Conservation (phyloP, 179 eudicot species). For the Drosera spatulata region DNA sequence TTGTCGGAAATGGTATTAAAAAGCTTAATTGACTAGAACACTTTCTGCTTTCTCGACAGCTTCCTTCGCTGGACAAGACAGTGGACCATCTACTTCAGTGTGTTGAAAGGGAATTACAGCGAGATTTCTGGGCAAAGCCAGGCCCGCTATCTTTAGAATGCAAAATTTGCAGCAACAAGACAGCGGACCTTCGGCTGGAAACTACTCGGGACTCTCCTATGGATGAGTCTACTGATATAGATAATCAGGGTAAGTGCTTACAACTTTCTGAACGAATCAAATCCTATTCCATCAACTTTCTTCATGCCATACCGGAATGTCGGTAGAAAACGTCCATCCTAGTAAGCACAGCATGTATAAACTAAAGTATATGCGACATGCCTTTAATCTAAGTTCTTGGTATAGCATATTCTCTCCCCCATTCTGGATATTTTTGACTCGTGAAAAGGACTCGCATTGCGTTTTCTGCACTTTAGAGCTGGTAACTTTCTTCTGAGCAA, state of each 20-base stretch:
- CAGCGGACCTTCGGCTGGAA: conserved; percentile 9
- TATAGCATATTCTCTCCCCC: too few relatives aligned
- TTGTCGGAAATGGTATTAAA: too few relatives aligned
- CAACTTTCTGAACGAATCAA: background rate
- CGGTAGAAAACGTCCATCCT: too few relatives aligned
- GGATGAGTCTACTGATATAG: conserved; percentile 15
- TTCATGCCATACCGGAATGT: too few relatives aligned
- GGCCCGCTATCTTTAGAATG: conserved; percentile 23
- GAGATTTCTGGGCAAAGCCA: conserved; percentile 23
- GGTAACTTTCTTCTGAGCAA: background rate
- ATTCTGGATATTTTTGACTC: too few relatives aligned
- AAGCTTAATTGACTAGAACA: background rate
- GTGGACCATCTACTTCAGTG: conserved; percentile 52
- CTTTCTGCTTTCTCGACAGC: conserved; percentile 23
- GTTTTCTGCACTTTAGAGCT: too few relatives aligned
- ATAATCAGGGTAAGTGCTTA: conserved; percentile 32
- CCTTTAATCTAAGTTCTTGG: too few relatives aligned
- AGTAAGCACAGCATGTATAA: too few relatives aligned
- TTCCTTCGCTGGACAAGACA: conserved; percentile 36
- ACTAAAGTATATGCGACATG: too few relatives aligned
- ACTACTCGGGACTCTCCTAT: conserved; percentile 13
- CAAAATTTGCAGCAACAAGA: conserved; percentile 18
- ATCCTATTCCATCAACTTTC: too few relatives aligned
- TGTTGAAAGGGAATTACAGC: conserved; percentile 26
- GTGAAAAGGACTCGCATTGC: too few relatives aligned